These are phyloP conservation scores for Leucocoprinus sp. DNA, from an alignment of 768 basidiomycete species.

Conservation along the genomic window DNA sequence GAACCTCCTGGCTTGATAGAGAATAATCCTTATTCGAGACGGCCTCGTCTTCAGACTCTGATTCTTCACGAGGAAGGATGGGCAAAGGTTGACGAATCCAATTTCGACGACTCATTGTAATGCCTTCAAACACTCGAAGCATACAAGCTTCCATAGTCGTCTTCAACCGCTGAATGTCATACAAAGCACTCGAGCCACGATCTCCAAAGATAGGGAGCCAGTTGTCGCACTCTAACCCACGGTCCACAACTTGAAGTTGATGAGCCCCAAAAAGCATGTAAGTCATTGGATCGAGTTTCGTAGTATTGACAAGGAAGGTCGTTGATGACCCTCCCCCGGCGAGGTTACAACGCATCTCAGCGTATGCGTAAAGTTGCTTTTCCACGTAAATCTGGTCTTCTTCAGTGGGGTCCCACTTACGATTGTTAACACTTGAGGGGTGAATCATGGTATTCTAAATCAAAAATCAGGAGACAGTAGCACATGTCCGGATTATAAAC, in stretches of 20 bases:
- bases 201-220: conserved; percentile 85
- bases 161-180: conserved; percentile 80
- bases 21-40: conserved; percentile 39
- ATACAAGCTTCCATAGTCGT: conserved; percentile 73
- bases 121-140: conserved; percentile 86
- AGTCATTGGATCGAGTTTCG: conserved; percentile 78
- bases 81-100: conserved; percentile 23
- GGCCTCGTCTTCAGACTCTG: conserved; percentile 55
- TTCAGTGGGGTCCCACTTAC: conserved; percentile 37
- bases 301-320: conserved; percentile 72
- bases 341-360: conserved; percentile 78
- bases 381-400: conserved; percentile 29
- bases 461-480: conserved; percentile 8
- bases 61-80: conserved; percentile 36
- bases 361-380: conserved; percentile 75
- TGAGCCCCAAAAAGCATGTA: conserved; percentile 90
- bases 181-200: conserved; percentile 47
- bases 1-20: conserved; percentile 60
- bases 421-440: conserved; percentile 78
- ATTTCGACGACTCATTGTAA: conserved; percentile 39
- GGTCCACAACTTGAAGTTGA: conserved; percentile 57
- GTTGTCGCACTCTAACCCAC: conserved; percentile 78
- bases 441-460: conserved; percentile 69
- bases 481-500: conserved; percentile 14
- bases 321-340: conserved; percentile 41